Conservation (phyloP, 176 grass and related monocot genomes). For the Alloteropsis semialata region DNA sequence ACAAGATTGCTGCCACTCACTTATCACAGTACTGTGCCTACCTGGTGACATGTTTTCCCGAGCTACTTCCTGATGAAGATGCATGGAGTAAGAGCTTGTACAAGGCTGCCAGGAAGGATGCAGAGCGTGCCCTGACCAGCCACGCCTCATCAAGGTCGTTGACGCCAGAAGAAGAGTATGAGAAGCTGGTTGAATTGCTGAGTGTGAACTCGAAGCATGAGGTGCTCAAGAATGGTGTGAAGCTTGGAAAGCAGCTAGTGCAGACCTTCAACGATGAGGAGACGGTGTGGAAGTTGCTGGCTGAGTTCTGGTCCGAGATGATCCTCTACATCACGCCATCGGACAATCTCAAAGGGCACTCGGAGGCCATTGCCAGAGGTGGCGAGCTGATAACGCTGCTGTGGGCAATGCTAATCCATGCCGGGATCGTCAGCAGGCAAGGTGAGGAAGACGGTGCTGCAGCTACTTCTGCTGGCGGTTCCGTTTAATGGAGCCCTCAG, state of each 20-base stretch:
- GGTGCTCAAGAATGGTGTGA: not conserved
- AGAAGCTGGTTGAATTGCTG: not conserved
- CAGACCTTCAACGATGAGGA: not conserved
- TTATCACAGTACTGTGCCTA: slow-evolving; percentile 18
- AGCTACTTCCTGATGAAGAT: not conserved
- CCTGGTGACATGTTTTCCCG: not conserved
- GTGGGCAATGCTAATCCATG: slow-evolving; percentile 9
- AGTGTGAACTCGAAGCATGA: not conserved
- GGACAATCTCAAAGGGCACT: not conserved
- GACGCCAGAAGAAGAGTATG: not conserved
- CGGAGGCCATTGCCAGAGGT: not conserved
- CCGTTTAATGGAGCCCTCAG: too few species aligned
- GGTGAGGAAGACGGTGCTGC: too few species aligned
- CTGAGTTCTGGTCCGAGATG: slow-evolving; percentile 6
- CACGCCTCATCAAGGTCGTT: not conserved
- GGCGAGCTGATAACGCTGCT: slow-evolving; percentile 28
- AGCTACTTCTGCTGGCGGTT: too few species aligned
- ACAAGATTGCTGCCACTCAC: not conserved
- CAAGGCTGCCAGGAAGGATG: not conserved
- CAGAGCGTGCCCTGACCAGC: not conserved
- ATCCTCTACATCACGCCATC: not conserved
- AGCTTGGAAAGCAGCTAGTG: not conserved
- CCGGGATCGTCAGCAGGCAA: not conserved
- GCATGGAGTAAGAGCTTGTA: slow-evolving; percentile 12
- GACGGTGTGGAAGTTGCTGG: not conserved